These are phyloP conservation scores for Phytophthora citrophthora DNA, from an alignment of 352 stramenopile species.

Conservation along the genomic window DNA sequence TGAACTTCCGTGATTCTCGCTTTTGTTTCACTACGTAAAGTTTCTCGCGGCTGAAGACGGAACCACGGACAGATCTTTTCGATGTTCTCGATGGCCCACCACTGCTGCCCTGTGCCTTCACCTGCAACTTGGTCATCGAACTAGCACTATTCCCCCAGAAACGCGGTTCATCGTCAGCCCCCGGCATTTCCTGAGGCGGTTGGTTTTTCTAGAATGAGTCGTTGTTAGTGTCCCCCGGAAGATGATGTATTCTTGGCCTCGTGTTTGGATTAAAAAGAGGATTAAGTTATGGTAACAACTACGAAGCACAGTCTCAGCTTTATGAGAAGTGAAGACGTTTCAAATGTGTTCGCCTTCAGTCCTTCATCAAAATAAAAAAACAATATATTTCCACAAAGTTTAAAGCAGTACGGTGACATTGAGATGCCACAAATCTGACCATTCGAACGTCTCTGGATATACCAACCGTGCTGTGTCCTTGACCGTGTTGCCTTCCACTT, in stretches of 20 bases:
- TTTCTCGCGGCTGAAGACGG: conserved; percentile 11
- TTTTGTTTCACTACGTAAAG: conserved; percentile 5
- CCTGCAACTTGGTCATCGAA: conserved; percentile 31
- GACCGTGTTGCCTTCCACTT: conserved; percentile 44
- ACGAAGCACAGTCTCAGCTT: too few relatives aligned
- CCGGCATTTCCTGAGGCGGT: neutral
- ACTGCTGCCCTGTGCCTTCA: conserved; percentile 43
- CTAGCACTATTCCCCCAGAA: neutral
- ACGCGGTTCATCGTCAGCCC: neutral
- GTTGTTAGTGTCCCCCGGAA: too few relatives aligned
- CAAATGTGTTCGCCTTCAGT: too few relatives aligned
- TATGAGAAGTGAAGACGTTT: too few relatives aligned
- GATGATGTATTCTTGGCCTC: neutral
- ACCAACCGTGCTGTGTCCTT: conserved; percentile 36
- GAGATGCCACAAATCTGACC: conserved; percentile 27
- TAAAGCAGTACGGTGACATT: conserved; percentile 38
- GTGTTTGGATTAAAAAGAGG: neutral
- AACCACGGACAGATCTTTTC: conserved; percentile 72
- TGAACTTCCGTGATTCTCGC: neutral
- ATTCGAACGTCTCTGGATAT: conserved; percentile 22
- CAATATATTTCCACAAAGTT: conserved; percentile 28
- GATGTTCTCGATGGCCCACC: conserved; percentile 44
- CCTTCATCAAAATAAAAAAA: neutral
- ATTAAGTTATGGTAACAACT: too few relatives aligned
- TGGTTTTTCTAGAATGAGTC: too few relatives aligned